These are phyloP conservation scores for Hordeum marinum DNA, from an alignment of 176 grass and related monocot species.

Conservation along the genomic window DNA sequence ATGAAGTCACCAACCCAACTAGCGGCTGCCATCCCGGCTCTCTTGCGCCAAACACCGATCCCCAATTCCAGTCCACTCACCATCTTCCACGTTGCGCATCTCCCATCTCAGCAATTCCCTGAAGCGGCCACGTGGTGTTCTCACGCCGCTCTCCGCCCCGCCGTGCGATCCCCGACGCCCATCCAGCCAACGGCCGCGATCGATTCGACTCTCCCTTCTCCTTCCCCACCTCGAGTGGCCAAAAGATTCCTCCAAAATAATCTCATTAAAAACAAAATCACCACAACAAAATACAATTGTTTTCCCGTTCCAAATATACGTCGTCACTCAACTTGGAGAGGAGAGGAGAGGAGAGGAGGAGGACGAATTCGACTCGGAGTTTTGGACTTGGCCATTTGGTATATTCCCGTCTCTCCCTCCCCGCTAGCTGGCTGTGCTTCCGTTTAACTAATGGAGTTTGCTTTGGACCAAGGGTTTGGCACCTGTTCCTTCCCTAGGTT, in stretches of 20 bases:
- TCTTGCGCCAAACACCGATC: neutral
- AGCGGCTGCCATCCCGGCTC: neutral
- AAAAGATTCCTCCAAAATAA: neutral
- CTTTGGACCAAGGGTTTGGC: conserved; percentile 37
- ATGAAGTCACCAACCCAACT: neutral
- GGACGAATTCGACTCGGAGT: conserved; percentile 19
- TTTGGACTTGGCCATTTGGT: neutral
- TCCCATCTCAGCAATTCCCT: neutral
- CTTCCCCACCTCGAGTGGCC: neutral
- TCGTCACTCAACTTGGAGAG: neutral
- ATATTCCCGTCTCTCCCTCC: neutral
- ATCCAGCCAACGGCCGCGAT: neutral
- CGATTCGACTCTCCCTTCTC: neutral
- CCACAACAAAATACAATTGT: neutral
- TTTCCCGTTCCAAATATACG: neutral
- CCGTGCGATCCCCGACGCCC: neutral
- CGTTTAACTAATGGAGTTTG: neutral
- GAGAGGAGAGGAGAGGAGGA: conserved; percentile 9
- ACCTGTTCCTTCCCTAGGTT: conserved; percentile 30
- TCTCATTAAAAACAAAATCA: neutral
- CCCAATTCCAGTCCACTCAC: neutral
- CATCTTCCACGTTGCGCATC: neutral
- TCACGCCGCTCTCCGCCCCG: neutral
- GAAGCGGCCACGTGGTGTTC: neutral
- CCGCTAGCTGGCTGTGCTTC: neutral